Evolutionary conservation across 768 basidiomycete genomes (phyloP), one percentile per base, ranked within the genome.

Genomic region (Podaxis carcinomalis): DNA sequence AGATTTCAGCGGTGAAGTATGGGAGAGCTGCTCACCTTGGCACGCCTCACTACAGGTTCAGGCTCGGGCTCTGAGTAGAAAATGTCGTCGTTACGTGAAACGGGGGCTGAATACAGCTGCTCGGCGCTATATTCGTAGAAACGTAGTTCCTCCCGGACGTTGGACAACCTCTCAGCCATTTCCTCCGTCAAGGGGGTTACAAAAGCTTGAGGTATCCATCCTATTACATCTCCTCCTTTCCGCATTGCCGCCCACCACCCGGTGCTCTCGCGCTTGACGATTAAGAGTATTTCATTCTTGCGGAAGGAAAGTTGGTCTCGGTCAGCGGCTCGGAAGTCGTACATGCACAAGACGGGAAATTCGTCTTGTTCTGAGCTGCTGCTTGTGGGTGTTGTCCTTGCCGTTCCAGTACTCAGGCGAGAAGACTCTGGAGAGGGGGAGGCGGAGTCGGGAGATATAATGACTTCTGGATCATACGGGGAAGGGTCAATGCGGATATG

Each of bases 241-340:
- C 83, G 77, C 73, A 88, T 81, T 19, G 90, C 91, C 19, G 88
- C 90, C 89, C 90, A 92, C 90, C 90, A 92, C 9, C 91, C 90
- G 1, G 85, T 82, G 11, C 80, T 78, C 70, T 91, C 88, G 70
- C 83, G 78, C 70, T 84, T 85, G 49, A 92, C 77, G 55, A 92
- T 75, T 23, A 83, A 80, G 28, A 93, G 72, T 21, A 91, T 81
- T 64, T 92, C 90, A 63, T 84, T 83, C 73, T 82, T 82, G 42
- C 72, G 72, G 70, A 92, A 90, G 3, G 81, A 73, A 16, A 92
- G 77, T 59, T 86, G 84, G 66, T 80, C 80, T 14, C 77, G 71
- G 64, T 91, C 91, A 23, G 80, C 74, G 2, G 88, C 82, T 23
- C 76, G 68, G 66, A 89, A 92, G 72, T 91, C 88, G 67, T 86